Conservation (phyloP, 495 filamentous ascomycete species). For the Xylaria castorea region DNA sequence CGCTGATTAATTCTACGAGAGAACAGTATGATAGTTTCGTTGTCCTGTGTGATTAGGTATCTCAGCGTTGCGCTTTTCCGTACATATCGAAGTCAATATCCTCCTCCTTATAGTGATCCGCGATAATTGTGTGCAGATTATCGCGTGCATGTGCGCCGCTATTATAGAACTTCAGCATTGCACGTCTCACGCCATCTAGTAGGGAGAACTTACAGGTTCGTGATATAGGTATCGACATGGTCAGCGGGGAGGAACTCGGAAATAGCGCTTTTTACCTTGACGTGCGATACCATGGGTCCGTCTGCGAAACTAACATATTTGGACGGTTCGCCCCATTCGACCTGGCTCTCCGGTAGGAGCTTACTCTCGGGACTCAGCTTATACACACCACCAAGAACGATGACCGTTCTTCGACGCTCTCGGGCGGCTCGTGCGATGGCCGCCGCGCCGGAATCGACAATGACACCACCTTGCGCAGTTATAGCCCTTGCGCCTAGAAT, state of each 20-base stretch:
- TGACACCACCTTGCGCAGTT: conserved; percentile 81
- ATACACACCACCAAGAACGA: conserved; percentile 85
- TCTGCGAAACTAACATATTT: conserved; percentile 76
- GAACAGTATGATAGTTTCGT: conserved; percentile 13
- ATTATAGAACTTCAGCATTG: conserved; percentile 37
- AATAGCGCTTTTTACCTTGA: conserved; percentile 80
- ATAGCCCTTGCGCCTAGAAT: conserved; percentile 86
- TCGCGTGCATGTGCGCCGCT: conserved; percentile 82
- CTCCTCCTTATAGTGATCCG: conserved; percentile 84
- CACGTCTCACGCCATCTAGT: not conserved
- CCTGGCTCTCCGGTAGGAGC: conserved; percentile 68
- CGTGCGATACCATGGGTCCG: conserved; percentile 72
- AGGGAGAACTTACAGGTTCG: conserved; percentile 76
- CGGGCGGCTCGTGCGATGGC: conserved; percentile 83
- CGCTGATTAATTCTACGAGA: conserved; percentile 1
- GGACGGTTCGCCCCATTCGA: conserved; percentile 81
- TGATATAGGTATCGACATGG: conserved; percentile 86
- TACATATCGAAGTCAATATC: conserved; percentile 70
- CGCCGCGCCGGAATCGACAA: conserved; percentile 78
- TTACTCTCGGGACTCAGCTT: conserved; percentile 90
- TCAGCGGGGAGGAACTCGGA: conserved; percentile 85
- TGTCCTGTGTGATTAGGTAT: conserved; percentile 10
- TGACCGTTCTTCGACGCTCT: conserved; percentile 78
- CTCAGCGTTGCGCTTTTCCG: conserved; percentile 37
- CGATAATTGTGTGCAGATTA: conserved; percentile 80